Percentiles rank a stretch among this genome's conserved stretches.
Conservation (phyloP, 331 rosid species). For the Quercus tomentella region DNA sequence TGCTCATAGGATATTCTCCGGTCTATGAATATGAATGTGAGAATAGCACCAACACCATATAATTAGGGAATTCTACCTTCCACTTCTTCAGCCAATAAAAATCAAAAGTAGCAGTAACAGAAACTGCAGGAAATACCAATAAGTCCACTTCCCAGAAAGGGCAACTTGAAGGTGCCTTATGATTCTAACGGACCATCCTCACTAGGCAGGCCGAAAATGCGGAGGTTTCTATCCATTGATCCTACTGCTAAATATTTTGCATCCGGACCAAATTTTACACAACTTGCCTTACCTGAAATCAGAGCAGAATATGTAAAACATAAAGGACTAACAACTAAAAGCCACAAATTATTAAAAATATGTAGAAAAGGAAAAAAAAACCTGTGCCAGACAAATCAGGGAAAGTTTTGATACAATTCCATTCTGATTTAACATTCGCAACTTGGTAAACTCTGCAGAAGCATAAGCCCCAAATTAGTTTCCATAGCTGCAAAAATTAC, state of each 20-base stretch:
- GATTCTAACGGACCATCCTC: constrained; percentile 50
- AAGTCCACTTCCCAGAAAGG: background rate
- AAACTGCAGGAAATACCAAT: constrained; percentile 14
- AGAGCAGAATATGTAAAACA: background rate
- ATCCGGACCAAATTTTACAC: constrained; percentile 80
- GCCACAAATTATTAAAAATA: background rate
- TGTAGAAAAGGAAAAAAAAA: background rate
- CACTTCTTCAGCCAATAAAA: constrained; percentile 25
- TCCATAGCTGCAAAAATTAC: background rate
- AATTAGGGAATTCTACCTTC: constrained; percentile 26
- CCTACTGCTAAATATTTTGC: constrained; percentile 83
- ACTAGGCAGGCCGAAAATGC: constrained; percentile 74
- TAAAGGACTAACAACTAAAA: background rate
- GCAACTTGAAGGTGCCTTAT: constrained; percentile 14
- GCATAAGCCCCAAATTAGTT: constrained; percentile 21
- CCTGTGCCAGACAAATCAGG: constrained; percentile 99
- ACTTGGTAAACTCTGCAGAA: constrained; percentile 88
- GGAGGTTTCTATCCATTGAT: constrained; percentile 93
- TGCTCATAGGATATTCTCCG: background rate
- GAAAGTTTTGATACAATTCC: constrained; percentile 89
- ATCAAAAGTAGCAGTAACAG: constrained; percentile 14
- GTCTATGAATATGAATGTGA: background rate
- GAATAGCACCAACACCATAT: constrained; percentile 20
- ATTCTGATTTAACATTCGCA: constrained; percentile 88
- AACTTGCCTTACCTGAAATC: constrained; percentile 66